Evolutionary conservation across 1,284 basidiomycete genomes (phyloP).

Genomic region (Tilletia caries): DNA sequence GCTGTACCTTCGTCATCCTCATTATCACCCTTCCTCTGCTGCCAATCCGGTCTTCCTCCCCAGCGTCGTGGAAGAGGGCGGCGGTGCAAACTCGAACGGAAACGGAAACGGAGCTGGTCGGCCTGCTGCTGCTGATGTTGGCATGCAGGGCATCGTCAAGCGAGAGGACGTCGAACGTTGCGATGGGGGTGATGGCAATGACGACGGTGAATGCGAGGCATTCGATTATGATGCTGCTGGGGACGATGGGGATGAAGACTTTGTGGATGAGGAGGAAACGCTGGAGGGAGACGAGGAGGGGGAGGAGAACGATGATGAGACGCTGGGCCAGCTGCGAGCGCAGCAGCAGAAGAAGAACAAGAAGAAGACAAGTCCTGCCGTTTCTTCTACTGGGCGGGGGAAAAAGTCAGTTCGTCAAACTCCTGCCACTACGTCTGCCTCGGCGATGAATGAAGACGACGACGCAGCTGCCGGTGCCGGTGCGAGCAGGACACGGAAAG

Average conservation of each 20-base stretch:
- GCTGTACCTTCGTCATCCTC: background rate
- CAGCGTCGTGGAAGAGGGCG: slow-evolving; percentile 16
- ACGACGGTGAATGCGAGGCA: slow-evolving; percentile 21
- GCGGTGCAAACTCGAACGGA: slow-evolving; percentile 13
- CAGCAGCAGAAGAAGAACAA: background rate
- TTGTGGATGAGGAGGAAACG: slow-evolving; percentile 8
- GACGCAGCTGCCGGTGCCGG: background rate
- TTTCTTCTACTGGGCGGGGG: too few species aligned
- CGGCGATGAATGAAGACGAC: background rate
- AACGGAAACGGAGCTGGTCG: slow-evolving; percentile 15
- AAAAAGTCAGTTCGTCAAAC: too few species aligned
- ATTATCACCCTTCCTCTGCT: background rate
- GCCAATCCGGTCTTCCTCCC: background rate
- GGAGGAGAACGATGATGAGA: background rate
- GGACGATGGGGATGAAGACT: slow-evolving; percentile 10
- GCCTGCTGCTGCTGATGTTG: slow-evolving; percentile 21
- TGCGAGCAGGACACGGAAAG: background rate
- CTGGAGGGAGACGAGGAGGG: background rate
- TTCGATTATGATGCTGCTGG: slow-evolving; percentile 11
- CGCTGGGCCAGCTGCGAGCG: background rate
- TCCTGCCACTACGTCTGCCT: too few species aligned
- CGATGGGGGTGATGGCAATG: slow-evolving; percentile 21
- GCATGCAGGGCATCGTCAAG: slow-evolving; percentile 17
- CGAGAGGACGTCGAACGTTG: slow-evolving; percentile 17
- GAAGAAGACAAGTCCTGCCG: too few species aligned